Percentiles rank a stretch among this genome's conserved stretches.
phyloP scores from a whole-genome alignment of 768 basidiomycete genomes.

The Dioszegia crocea region DNA sequence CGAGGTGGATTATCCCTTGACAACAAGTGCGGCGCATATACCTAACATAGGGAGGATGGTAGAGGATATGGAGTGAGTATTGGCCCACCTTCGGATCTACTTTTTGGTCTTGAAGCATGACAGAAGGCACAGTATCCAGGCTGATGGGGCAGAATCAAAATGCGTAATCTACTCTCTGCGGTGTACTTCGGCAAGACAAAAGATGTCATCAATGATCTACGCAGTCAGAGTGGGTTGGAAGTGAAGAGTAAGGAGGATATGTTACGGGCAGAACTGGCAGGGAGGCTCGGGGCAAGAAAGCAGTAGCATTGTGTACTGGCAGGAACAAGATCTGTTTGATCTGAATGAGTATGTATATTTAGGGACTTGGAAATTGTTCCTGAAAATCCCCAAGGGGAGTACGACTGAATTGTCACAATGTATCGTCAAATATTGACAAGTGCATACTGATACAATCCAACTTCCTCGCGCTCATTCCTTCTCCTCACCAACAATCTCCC shows the following conservation, averaged over 20 bases:
- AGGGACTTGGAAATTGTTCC: no score
- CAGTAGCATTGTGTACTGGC: not conserved
- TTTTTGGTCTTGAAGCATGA: not conserved
- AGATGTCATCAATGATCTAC: conserved; percentile 86
- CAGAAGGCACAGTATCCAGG: not conserved
- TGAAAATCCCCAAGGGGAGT: no score
- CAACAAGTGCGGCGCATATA: conserved; percentile 77
- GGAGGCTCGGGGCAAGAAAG: conserved; percentile 35
- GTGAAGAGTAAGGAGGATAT: conserved; percentile 73
- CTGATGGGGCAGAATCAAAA: conserved; percentile 62
- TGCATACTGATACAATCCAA: not conserved
- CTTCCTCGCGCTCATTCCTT: not conserved
- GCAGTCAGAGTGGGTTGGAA: conserved; percentile 80
- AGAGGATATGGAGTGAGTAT: conserved; percentile 81
- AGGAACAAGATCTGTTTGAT: no score
- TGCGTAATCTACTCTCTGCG: conserved; percentile 83
- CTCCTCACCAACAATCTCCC: conserved; percentile 17
- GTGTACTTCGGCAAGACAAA: conserved; percentile 96
- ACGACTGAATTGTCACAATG: no score
- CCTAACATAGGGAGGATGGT: conserved; percentile 91
- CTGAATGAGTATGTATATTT: not conserved
- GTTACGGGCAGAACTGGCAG: conserved; percentile 75
- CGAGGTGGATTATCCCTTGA: conserved; percentile 80
- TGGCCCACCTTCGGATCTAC: not conserved
- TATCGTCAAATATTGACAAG: not conserved